Evolutionary conservation across 2,329 filamentous ascomycete genomes (phyloP).

Genomic region (Dendrostoma leiphaemia): DNA sequence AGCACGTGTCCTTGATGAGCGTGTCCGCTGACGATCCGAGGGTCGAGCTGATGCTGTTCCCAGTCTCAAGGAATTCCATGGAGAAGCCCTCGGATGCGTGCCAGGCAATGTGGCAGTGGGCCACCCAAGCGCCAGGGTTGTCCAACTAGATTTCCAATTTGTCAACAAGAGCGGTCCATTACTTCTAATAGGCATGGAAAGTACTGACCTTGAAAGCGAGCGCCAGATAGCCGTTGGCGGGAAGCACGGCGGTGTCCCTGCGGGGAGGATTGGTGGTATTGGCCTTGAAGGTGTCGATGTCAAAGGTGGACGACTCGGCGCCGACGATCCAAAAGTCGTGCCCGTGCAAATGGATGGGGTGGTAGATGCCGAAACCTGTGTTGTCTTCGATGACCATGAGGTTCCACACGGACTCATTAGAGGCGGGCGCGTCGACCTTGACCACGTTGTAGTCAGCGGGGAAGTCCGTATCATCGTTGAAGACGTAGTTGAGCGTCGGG

Average conservation of each 20-base stretch:
- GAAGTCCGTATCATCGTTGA: not conserved
- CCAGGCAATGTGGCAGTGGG: slow-evolving; percentile 44
- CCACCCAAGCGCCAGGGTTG: slow-evolving; percentile 42
- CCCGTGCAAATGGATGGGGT: slow-evolving; percentile 27
- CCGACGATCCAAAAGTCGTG: slow-evolving; percentile 35
- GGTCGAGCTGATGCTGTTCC: not conserved
- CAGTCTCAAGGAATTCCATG: not conserved
- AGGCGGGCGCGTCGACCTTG: not conserved
- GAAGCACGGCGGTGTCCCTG: slow-evolving; percentile 39
- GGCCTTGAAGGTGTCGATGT: slow-evolving; percentile 29
- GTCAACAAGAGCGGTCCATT: no score
- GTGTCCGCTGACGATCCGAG: slow-evolving; percentile 1
- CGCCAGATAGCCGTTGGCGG: slow-evolving; percentile 33
- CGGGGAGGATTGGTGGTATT: slow-evolving; percentile 42
- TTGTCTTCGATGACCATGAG: slow-evolving; percentile 13
- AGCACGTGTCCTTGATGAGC: slow-evolving; percentile 21
- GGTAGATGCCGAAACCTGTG: slow-evolving; percentile 20
- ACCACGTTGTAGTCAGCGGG: not conserved
- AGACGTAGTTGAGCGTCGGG: slow-evolving; percentile 18
- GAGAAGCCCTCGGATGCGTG: slow-evolving; percentile 42
- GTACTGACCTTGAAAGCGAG: slow-evolving; percentile 30
- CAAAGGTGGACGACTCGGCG: slow-evolving; percentile 23
- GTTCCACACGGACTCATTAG: not conserved
- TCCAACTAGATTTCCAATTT: slow-evolving; percentile 36
- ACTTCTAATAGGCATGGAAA: no score